Evolutionary conservation across 2,329 filamentous ascomycete genomes (phyloP).

Genomic region (Thelonectria rubi): DNA sequence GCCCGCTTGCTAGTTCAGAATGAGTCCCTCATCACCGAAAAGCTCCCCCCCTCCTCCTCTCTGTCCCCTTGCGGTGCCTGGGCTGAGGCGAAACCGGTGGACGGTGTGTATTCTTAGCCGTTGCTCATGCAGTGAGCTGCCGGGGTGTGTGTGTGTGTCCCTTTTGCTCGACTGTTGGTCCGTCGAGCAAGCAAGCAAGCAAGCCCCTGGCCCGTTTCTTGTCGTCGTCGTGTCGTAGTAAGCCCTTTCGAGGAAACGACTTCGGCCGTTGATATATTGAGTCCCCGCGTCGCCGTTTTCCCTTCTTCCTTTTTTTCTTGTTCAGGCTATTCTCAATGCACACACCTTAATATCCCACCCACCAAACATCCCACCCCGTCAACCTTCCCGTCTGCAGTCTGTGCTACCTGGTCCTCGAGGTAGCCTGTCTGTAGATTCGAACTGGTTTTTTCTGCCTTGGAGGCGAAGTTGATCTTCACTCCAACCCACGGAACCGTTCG

Average conservation of each 20-base stretch:
- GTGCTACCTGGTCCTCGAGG: not conserved
- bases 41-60: not conserved
- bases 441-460: not conserved
- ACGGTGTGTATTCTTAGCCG: conserved; percentile 13
- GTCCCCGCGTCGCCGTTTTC: not conserved
- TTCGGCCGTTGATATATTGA: conserved; percentile 9
- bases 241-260: not conserved
- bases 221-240: not conserved
- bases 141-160: conserved; percentile 1
- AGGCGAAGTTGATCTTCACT: conserved; percentile 17
- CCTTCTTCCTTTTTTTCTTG: not conserved
- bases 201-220: conserved; percentile 5
- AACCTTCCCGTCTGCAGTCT: not conserved
- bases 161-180: not conserved
- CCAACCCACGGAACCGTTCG: conserved; percentile 10
- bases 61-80: not conserved
- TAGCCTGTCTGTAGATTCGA: conserved; percentile 9
- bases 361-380: no score
- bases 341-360: conserved; percentile 9
- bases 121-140: not conserved
- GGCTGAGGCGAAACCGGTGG: conserved; percentile 17
- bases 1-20: not conserved
- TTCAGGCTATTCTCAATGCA: not conserved
- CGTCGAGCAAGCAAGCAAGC: not conserved
- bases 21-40: not conserved